A percentile compares a stretch with the other conserved stretches of the same genome.
Conservation (phyloP, 208 protist species). For the Plasmodiophora brassicae region DNA sequence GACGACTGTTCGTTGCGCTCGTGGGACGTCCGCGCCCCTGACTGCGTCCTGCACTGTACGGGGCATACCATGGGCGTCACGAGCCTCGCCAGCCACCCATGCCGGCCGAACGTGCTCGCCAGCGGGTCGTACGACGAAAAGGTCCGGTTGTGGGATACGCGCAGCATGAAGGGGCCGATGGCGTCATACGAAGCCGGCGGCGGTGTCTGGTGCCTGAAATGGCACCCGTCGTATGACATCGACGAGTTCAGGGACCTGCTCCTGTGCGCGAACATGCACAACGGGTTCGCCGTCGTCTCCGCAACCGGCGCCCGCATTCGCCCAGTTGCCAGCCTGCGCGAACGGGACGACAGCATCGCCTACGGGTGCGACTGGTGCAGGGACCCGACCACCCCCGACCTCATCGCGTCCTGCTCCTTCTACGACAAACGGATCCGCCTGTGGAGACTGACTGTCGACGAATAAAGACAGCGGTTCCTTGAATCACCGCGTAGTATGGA, state of each 20-base stretch:
- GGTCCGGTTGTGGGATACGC: neutral
- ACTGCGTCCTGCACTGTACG: neutral
- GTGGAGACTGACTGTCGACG: too few relatives aligned
- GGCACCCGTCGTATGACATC: neutral
- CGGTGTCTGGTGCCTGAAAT: slow-evolving; percentile 20
- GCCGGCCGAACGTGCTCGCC: neutral
- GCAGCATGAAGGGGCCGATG: neutral
- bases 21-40: neutral
- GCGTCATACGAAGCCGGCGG: neutral
- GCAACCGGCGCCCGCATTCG: neutral
- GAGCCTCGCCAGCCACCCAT: neutral
- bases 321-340: neutral
- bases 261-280: slow-evolving; percentile 15
- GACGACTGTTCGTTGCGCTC: neutral
- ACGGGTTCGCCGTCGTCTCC: neutral
- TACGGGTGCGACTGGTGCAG: slow-evolving; percentile 25
- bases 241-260: neutral
- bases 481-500: too few relatives aligned
- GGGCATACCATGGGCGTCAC: neutral
- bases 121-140: slow-evolving; percentile 13
- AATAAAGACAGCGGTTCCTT: too few relatives aligned
- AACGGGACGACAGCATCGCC: neutral
- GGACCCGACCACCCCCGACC: neutral
- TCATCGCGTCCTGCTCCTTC: neutral
- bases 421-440: too few relatives aligned